Conservation (phyloP, 1,139 yeast species). For the Martiniozyma asiatica region DNA sequence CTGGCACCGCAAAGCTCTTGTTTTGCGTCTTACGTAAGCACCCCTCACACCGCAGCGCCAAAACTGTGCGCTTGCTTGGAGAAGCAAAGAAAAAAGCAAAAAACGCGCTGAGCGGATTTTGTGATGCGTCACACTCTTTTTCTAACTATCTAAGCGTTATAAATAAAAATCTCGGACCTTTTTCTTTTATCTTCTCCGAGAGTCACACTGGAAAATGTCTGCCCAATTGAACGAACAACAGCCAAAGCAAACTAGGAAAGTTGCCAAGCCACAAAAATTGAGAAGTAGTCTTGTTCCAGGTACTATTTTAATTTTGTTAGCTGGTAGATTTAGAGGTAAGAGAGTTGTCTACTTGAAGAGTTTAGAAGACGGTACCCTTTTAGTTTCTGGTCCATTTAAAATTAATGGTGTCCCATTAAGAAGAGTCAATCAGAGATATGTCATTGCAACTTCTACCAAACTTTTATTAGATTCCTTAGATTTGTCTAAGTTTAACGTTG, state of each 20-base stretch:
- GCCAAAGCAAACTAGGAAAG: conserved; percentile 71
- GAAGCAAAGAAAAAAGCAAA: no score
- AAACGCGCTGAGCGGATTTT: no score
- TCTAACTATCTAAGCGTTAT: no score
- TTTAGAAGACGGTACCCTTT: conserved; percentile 96
- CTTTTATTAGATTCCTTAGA: conserved; percentile 71
- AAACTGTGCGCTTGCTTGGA: no score
- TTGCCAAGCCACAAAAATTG: conserved; percentile 89
- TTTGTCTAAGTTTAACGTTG: conserved; percentile 84
- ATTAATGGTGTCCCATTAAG: conserved; percentile 99
- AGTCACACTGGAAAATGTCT: no score
- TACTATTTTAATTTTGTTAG: conserved; percentile 92
- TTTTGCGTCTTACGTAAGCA: no score
- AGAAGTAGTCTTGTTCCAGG: conserved; percentile 96
- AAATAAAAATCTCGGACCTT: no score
- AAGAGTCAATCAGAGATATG: conserved; percentile 98
- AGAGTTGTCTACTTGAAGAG: conserved; percentile 97
- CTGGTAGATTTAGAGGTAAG: conserved; percentile 99
- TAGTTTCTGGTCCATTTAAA: conserved; percentile 98
- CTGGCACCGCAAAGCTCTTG: conserved; percentile 3
- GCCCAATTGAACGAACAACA: no score
- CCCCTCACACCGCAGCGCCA: conserved; percentile 5
- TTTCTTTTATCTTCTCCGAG: no score
- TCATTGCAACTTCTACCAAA: conserved; percentile 95
- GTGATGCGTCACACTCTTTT: no score